Evolutionary conservation across 768 basidiomycete species (phyloP), one percentile per base, ranked within the genome.

Genomic region (Mycena crocata): DNA sequence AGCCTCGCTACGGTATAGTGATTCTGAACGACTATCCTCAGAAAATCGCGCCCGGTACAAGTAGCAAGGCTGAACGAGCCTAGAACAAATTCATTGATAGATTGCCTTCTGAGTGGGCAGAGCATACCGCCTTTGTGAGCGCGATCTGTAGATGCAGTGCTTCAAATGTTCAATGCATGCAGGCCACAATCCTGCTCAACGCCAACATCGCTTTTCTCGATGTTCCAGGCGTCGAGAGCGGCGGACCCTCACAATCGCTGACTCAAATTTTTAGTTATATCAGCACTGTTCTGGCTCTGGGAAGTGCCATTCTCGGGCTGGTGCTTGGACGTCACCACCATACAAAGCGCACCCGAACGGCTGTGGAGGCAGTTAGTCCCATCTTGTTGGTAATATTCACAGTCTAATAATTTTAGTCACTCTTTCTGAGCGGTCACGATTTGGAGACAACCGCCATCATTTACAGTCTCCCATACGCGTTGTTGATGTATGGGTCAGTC

Each of bases 121-220:
- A 81, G 46, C 81, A 81, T 46, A 83, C 81, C 58, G 78, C 84
- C 32, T 78, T 84, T 45, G 86, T 86, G 66, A 46, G 83, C 24
- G 30, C 12, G 61, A 23, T 49, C 42, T 46, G 12, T 46, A 31
- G 15, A 21, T 54, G 39, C 48, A 21, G 17, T 51, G 8, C 24
- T 21, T 31, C 35, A 21, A 35, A 40, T 49, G 24, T 49, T 24
- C 52, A 62, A 40, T 32, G 1, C n/a, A 3, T 56, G 31, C 58
- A 87, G 86, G 81, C 83, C 0, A 82, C 84, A 2, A 83, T 88
- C 1, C 76, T 88, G 2, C 71, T 88, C 30, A 82, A 80, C 24
- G 83, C 82, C 14, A 85, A 87, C 49, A 81, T 88, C 5, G 82
- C 79, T 0, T 84, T 87, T 65, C 76, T 89, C 14, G 81, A 85